Evolutionary conservation across 2,329 filamentous ascomycete genomes (phyloP).

Genomic region (Ceratocystis alfenasii): DNA sequence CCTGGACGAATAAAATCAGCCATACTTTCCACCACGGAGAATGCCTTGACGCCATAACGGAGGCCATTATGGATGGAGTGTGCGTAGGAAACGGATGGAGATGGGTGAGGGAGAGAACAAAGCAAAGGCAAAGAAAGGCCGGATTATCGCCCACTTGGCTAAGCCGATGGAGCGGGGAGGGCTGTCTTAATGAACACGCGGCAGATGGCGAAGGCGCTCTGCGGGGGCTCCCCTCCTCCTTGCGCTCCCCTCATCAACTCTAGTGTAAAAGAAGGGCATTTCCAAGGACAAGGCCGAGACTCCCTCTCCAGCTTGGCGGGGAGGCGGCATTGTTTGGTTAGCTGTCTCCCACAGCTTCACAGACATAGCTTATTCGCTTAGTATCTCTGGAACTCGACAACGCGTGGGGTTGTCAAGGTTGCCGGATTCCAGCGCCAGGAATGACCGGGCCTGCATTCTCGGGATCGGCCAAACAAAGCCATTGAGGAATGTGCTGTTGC

Average conservation of each 20-base stretch:
- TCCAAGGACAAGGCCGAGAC: background rate
- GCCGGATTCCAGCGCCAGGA: conserved; percentile 10
- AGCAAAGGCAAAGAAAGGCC: background rate
- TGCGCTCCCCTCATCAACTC: background rate
- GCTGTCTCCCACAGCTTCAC: background rate
- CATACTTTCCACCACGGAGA: conserved; percentile 13
- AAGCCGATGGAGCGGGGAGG: background rate
- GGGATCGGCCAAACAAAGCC: background rate
- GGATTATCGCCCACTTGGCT: background rate
- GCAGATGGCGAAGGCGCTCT: background rate
- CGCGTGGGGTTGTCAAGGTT: conserved; percentile 11
- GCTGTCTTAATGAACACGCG: background rate
- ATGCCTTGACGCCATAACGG: background rate
- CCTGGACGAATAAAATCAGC: conserved; percentile 17
- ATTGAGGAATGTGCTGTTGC: background rate
- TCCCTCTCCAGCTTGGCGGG: background rate
- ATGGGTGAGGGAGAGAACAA: background rate
- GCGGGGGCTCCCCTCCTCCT: background rate
- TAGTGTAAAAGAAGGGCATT: background rate
- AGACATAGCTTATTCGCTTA: background rate
- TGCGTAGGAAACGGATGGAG: background rate
- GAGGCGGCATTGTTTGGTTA: background rate
- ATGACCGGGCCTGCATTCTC: conserved; percentile 2
- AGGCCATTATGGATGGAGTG: background rate
- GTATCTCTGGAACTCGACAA: conserved; percentile 6